Evolutionary conservation across 352 stramenopile species (phyloP), one percentile per base, ranked within the genome.

Genomic region (Pythium sp.): DNA sequence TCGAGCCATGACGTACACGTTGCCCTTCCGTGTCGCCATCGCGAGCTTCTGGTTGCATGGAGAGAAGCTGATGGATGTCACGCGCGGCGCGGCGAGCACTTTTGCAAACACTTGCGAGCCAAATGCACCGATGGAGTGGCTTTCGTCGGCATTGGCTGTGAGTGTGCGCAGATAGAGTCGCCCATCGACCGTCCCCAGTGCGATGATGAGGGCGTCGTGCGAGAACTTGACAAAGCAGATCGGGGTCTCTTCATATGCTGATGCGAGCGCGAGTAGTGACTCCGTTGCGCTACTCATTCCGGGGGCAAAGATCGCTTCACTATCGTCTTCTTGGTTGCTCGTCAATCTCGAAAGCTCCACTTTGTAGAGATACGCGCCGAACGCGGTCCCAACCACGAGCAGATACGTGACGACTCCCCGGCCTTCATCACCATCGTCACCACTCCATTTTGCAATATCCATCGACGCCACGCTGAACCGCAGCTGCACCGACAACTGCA

Each of bases 31-130:
- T 2, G 84, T 90, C 11, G 84, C 73, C 0, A 81, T 73, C 1
- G 86, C 68, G 5, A 88, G 68, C 32, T 68, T 69, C 3, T 63
- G 65, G 26, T 60, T 73, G 49, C 62, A 70, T 1, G 65, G 41
- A 2, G 80, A 80, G 51, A 90, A 92, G 57, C 74, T 76, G 41
- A 90, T 64, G 14, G 73, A 78, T 0, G 84, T 92, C 34, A 91
- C 68, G 12, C 84, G 80, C 20, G 84, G 84, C 9, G 84, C 71
- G 3, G 67, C 62, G 2, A 91, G 65, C 20, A 92, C 78, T 43
- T 73, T 74, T 6, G 60, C 72, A 22, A 86, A 53, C 11, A 76
- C 70, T 4, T 67, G 41, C 2, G 12, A 24, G 3, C 80, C 80
- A 47, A 84, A 79, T 15, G 24, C n/a, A 34, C 15, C 14, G 14